phyloP scores from a whole-genome alignment of 306 rosid species.

The Lithocarpus polystachyus region DNA sequence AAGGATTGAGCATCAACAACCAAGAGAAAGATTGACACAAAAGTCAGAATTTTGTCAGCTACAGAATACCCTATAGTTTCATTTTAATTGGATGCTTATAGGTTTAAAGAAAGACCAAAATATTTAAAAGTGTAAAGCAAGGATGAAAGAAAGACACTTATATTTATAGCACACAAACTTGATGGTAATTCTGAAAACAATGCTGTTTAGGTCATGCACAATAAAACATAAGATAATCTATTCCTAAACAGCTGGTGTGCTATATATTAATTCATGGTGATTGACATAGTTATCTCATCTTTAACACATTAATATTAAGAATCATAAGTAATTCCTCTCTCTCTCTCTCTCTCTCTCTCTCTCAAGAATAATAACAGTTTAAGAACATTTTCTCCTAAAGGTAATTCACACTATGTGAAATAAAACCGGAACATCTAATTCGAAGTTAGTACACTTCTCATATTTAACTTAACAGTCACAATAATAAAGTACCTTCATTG shows the following conservation, averaged over 20 bases:
- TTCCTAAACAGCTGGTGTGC: not conserved
- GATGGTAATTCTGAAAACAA: not conserved
- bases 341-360: too few species aligned
- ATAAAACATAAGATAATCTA: not conserved
- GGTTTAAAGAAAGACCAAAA: not conserved
- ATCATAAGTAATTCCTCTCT: not conserved
- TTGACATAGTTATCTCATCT: not conserved
- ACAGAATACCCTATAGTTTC: not conserved
- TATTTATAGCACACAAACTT: not conserved
- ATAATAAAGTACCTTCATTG: slow-evolving; percentile 64
- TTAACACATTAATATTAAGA: not conserved
- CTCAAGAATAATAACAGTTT: not conserved
- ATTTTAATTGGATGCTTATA: slow-evolving; percentile 1
- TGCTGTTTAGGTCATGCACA: not conserved
- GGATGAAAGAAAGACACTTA: not conserved
- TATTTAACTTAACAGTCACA: slow-evolving; percentile 4
- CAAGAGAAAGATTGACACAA: not conserved
- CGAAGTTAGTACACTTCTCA: not conserved
- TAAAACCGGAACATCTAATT: not conserved
- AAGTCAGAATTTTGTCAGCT: not conserved
- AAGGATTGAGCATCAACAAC: not conserved
- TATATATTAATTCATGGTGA: not conserved
- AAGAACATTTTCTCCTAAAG: not conserved
- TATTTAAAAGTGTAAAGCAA: not conserved
- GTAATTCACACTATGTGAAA: not conserved